Evolutionary conservation across 164 flowering plant genomes (phyloP).

Genomic region (Berberis thunbergii): DNA sequence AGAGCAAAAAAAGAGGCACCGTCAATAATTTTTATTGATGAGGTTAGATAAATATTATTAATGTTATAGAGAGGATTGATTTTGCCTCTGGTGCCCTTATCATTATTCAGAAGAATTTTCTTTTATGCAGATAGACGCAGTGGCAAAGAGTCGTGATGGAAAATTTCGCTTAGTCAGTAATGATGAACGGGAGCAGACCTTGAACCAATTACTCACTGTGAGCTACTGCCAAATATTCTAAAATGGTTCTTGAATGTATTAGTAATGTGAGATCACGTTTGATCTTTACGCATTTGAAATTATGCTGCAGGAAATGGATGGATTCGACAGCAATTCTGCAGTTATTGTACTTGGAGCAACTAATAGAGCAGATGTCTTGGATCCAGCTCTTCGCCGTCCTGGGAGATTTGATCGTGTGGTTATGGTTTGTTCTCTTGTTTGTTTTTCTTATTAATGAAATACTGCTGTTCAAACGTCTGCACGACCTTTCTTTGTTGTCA

Average conservation of each 20-base stretch:
- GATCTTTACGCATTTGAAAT: slow-evolving; percentile 2
- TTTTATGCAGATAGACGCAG: slow-evolving; percentile 84
- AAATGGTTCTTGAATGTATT: background rate
- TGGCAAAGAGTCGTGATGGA: slow-evolving; percentile 98
- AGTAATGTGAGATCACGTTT: background rate
- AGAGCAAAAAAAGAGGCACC: slow-evolving; percentile 98
- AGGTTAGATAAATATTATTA: slow-evolving; percentile 34
- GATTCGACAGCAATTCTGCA: slow-evolving; percentile 93
- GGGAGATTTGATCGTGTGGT: slow-evolving; percentile 99
- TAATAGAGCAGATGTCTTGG: slow-evolving; percentile 91
- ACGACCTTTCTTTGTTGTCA: no score
- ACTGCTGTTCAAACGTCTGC: background rate
- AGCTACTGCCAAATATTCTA: slow-evolving; percentile 13
- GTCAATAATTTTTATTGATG: slow-evolving; percentile 94
- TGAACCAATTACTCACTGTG: slow-evolving; percentile 94
- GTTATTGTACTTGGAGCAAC: slow-evolving; percentile 99
- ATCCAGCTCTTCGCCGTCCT: slow-evolving; percentile 96
- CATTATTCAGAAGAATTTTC: background rate
- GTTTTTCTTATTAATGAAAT: background rate
- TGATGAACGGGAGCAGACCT: slow-evolving; percentile 95
- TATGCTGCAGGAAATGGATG: slow-evolving; percentile 93
- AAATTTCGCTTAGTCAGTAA: slow-evolving; percentile 84
- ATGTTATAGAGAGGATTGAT: background rate
- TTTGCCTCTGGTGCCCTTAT: background rate
- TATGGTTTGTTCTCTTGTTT: slow-evolving; percentile 34